Conservation (phyloP, 805 yeast species). For the Maudiozyma pseudohumilis region DNA sequence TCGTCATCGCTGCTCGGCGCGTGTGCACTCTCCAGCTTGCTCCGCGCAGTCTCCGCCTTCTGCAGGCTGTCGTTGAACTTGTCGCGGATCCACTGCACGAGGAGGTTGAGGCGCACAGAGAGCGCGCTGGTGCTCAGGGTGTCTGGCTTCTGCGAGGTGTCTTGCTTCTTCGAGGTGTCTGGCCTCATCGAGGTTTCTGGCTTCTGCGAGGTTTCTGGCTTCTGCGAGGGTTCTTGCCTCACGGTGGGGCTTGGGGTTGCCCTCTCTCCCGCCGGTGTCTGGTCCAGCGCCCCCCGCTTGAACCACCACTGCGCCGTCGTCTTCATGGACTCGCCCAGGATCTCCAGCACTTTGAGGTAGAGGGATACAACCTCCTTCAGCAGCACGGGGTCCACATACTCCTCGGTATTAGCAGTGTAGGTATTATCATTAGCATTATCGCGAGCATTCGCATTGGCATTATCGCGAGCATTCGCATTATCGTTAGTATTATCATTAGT, state of each 20-base stretch:
- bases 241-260: neutral
- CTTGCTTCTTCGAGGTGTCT: conserved; percentile 22
- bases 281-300: conserved; percentile 28
- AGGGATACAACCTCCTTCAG: conserved; percentile 82
- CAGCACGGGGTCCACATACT: conserved; percentile 18
- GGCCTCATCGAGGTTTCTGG: conserved; percentile 23
- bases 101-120: conserved; percentile 43
- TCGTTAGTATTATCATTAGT: neutral
- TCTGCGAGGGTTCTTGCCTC: conserved; percentile 18
- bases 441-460: too few species aligned
- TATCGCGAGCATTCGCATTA: neutral
- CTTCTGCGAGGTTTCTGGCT: conserved; percentile 16
- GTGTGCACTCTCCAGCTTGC: conserved; percentile 34
- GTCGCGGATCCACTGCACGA: conserved; percentile 88
- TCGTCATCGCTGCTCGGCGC: conserved; percentile 5
- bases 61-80: conserved; percentile 82
- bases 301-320: conserved; percentile 89
- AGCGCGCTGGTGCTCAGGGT: too few species aligned
- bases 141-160: conserved; percentile 9
- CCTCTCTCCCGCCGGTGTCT: too few species aligned
- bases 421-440: neutral
- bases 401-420: neutral
- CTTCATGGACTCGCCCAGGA: conserved; percentile 79
- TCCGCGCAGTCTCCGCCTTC: conserved; percentile 70
- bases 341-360: conserved; percentile 73